Percentiles rank a stretch among this genome's conserved stretches.
These are phyloP conservation scores for Rehmannia glutinosa DNA, from an alignment of 257 asterid genomes.

Conservation along the genomic window DNA sequence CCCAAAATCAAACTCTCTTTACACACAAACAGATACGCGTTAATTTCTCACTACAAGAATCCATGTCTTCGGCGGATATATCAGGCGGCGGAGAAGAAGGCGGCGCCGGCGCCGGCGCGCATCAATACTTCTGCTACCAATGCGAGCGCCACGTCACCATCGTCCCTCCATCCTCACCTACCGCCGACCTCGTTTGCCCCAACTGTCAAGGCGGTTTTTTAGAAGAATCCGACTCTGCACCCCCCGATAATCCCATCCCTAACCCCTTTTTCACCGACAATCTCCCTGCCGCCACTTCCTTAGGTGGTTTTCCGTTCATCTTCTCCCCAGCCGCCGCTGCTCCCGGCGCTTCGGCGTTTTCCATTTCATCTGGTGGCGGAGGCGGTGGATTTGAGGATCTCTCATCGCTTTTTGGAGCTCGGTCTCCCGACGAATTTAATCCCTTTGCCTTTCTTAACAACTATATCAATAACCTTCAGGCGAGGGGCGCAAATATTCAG, in stretches of 20 bases:
- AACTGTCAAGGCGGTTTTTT: constrained; percentile 53
- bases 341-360: constrained; percentile 4
- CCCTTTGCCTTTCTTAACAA: constrained; percentile 46
- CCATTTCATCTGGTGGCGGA: constrained; percentile 18
- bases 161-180: constrained; percentile 32
- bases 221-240: constrained; percentile 46
- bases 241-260: constrained; percentile 18
- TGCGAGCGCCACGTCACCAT: constrained; percentile 52
- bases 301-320: constrained; percentile 27
- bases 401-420: constrained; percentile 14
- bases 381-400: constrained; percentile 16
- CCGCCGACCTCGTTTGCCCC: constrained; percentile 57
- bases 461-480: constrained; percentile 39
- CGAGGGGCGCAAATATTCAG: constrained; percentile 51
- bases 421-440: constrained; percentile 46
- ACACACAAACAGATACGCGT: not conserved
- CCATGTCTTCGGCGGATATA: constrained; percentile 30
- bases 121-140: constrained; percentile 54
- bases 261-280: constrained; percentile 19
- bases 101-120: constrained; percentile 9
- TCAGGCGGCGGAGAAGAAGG: constrained; percentile 9
- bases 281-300: not conserved
- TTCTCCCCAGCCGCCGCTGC: constrained; percentile 26
- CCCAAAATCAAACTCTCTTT: not conserved
- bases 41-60: not conserved